Conservation (phyloP, 257 asterid species). For the Paulownia fortunei region DNA sequence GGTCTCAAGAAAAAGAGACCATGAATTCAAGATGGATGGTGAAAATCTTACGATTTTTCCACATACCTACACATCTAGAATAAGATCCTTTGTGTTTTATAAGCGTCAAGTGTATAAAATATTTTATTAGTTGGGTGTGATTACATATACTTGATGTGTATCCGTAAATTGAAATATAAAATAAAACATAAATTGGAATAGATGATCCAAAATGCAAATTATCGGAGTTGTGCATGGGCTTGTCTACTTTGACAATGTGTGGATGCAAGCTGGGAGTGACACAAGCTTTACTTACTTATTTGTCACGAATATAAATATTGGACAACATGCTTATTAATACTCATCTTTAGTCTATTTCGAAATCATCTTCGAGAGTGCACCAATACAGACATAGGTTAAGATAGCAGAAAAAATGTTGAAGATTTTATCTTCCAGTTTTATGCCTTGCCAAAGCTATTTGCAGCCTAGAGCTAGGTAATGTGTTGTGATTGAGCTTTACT, state of each 20-base stretch:
- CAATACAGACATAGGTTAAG: conserved; percentile 21
- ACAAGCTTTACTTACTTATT: conserved; percentile 9
- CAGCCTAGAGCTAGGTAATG: conserved; percentile 56
- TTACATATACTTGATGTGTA: too few relatives aligned
- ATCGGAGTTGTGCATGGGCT: conserved; percentile 20
- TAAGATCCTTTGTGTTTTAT: too few relatives aligned
- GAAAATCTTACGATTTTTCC: conserved; percentile 29
- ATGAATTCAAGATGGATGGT: conserved; percentile 18
- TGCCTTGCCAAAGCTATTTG: conserved; percentile 46
- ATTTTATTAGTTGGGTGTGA: too few relatives aligned
- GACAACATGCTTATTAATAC: conserved; percentile 23
- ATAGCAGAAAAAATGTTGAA: conserved; percentile 36
- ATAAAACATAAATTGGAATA: too few relatives aligned
- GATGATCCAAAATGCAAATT: too few relatives aligned
- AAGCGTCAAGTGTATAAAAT: too few relatives aligned
- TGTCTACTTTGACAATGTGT: conserved; percentile 30
- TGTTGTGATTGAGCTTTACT: conserved; percentile 21
- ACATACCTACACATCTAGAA: conserved; percentile 17
- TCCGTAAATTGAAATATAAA: too few relatives aligned
- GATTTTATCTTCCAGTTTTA: conserved; percentile 36
- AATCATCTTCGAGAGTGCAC: conserved; percentile 24
- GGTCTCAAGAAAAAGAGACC: conserved; percentile 17
- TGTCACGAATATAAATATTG: conserved; percentile 29
- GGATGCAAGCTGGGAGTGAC: conserved; percentile 34
- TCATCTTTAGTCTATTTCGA: background rate